These are phyloP conservation scores for Arbutus unedo DNA, from an alignment of 148 eudicot species.

Conservation along the genomic window DNA sequence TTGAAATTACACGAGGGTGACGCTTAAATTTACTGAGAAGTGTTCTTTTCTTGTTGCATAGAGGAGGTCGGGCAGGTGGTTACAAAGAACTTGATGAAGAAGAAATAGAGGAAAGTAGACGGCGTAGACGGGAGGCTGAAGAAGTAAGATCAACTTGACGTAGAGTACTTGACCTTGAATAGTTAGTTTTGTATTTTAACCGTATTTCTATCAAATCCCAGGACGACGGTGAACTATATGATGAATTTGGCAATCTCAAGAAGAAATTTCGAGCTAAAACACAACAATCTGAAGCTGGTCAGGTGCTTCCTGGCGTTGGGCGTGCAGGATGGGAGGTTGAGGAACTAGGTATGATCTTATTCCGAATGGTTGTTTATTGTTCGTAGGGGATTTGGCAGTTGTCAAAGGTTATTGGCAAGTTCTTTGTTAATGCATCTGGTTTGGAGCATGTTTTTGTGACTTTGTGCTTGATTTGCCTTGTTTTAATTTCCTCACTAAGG, in stretches of 20 bases:
- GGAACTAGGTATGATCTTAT: conserved; percentile 58
- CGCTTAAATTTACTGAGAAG: neutral
- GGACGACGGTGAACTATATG: conserved; percentile 99
- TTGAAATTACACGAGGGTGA: neutral
- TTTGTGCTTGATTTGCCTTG: neutral
- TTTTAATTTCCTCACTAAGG: neutral
- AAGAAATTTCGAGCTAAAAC: conserved; percentile 80
- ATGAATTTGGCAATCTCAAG: conserved; percentile 95
- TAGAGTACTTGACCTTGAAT: neutral
- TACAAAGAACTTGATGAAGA: conserved; percentile 97
- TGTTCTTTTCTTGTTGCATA: conserved; percentile 21
- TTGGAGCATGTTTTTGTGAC: neutral
- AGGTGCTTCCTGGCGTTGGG: conserved; percentile 69
- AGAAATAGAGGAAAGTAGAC: conserved; percentile 87
- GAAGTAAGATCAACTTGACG: conserved; percentile 42
- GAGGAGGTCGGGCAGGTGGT: conserved; percentile 99
- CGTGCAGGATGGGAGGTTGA: conserved; percentile 99
- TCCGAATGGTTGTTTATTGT: neutral
- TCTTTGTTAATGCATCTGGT: neutral
- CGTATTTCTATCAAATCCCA: conserved; percentile 17
- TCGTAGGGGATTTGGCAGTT: neutral
- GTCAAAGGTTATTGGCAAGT: neutral
- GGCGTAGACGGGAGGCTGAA: conserved; percentile 88
- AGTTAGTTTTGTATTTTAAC: neutral
- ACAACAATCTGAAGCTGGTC: conserved; percentile 67